Evolutionary conservation across 805 yeast genomes (phyloP).

Genomic region (Candida coleopterorum): DNA sequence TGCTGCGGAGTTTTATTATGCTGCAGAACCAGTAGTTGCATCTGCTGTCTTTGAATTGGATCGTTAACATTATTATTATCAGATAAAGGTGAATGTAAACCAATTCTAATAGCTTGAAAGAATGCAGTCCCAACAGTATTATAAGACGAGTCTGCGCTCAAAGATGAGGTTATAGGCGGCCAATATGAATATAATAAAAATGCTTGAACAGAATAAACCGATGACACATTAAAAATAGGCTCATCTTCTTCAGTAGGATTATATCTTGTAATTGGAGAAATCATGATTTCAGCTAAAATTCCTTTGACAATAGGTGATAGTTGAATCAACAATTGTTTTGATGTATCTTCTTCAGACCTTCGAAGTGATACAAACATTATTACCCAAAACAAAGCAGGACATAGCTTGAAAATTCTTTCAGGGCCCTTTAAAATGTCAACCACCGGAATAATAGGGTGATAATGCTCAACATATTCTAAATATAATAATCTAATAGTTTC

Average conservation of each 20-base stretch:
- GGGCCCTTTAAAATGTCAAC: constrained; percentile 82
- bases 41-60: constrained; percentile 44
- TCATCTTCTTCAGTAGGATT: constrained; percentile 75
- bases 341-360: constrained; percentile 40
- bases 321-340: constrained; percentile 46
- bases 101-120: constrained; percentile 88
- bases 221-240: constrained; percentile 80
- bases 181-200: constrained; percentile 82
- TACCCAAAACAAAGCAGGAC: constrained; percentile 93
- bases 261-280: constrained; percentile 83
- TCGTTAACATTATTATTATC: neutral
- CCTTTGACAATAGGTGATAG: constrained; percentile 70
- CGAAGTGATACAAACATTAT: constrained; percentile 81
- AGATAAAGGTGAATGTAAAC: constrained; percentile 63
- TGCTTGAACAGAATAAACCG: constrained; percentile 93
- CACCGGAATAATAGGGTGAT: constrained; percentile 84
- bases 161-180: constrained; percentile 94
- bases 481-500: constrained; percentile 60
- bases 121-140: constrained; percentile 90
- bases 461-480: constrained; percentile 64
- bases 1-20: constrained; percentile 39
- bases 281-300: constrained; percentile 79
- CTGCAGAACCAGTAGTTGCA: constrained; percentile 1
- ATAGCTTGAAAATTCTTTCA: constrained; percentile 68
- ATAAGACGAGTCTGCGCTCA: constrained; percentile 95